Conservation (phyloP, 768 basidiomycete species). For the Boletus fagicola region DNA sequence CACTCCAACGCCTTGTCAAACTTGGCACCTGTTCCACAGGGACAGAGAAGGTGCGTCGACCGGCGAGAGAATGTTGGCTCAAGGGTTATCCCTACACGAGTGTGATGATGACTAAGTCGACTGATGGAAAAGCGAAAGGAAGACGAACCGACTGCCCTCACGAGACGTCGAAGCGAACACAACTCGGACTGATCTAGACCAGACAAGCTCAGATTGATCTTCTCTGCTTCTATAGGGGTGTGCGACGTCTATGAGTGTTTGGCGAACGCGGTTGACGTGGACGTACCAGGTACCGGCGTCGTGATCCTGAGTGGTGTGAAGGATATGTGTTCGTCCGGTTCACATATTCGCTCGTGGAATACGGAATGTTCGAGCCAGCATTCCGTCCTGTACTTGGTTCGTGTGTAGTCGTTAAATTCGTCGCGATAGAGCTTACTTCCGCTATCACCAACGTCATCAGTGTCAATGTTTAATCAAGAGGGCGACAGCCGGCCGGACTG, state of each 20-base stretch:
- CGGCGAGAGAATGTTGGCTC: conserved; percentile 60
- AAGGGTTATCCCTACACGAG: conserved; percentile 48
- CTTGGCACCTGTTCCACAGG: conserved; percentile 66
- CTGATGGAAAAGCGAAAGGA: neutral
- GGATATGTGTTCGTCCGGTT: conserved; percentile 62
- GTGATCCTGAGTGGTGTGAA: conserved; percentile 63
- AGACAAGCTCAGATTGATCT: conserved; percentile 64
- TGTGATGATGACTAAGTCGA: neutral
- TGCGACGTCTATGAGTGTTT: neutral
- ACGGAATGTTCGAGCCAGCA: conserved; percentile 92
- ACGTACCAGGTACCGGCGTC: conserved; percentile 58
- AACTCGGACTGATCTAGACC: conserved; percentile 71
- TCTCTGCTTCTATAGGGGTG: conserved; percentile 48
- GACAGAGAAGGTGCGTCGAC: conserved; percentile 81
- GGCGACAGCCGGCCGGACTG: neutral
- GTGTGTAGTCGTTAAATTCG: conserved; percentile 47
- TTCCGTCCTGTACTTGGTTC: conserved; percentile 75
- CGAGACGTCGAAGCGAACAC: conserved; percentile 50
- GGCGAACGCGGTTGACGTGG: neutral
- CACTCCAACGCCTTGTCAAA: conserved; percentile 78
- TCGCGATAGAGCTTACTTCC: conserved; percentile 66
- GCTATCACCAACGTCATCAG: conserved; percentile 36
- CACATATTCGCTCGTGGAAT: conserved; percentile 69
- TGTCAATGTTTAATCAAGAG: neutral
- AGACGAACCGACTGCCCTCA: conserved; percentile 23